Evolutionary conservation across 495 filamentous ascomycete genomes (phyloP), one percentile per base, ranked within the genome.

Genomic region (Ascobolus immersus): DNA sequence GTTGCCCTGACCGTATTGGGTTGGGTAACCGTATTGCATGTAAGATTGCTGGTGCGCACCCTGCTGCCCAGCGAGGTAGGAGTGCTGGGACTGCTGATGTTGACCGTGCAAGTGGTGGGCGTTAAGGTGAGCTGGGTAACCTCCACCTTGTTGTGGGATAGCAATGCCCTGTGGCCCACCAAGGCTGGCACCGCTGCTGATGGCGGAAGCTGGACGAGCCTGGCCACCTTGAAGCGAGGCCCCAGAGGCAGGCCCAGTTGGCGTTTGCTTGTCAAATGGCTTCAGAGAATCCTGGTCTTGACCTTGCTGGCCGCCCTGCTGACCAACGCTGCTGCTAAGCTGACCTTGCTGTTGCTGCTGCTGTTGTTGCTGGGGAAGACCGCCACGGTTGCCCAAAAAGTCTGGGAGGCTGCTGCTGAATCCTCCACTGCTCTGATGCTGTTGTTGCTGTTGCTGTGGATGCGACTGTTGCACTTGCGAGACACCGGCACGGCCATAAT

Each of bases 231-330:
- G 42, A 36, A 50, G 49, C 12, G 39, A 41, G 28, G 46, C 47
- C 10, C 42, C 40, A 17, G 46, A 45, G 7, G 47, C 49, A 28
- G 47, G 47, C 13, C 47, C 47, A n/a, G 47, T 50, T 13, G 47
- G 47, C 11, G 47, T 46, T 21, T 50, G 49, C 30, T 49, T 49
- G 36, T 50, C 47, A 31, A 50, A 50, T 0, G 28, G 28, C 40
- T 50, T 50, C 45, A 50, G 39, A 6, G 42, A 41, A 17, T 50
- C 47, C 5, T 50, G 46, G 21, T 34, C 39, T 21, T 45, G 46
- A 17, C 33, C 36, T 7, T 45, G 46, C 26, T 50, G 47, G 13
- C 28, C 34, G 13, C 27, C 38, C 10, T 44, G 41, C 29, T 49
- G 46, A 5, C 34, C 37, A 32, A 43, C 46, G 5, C 33, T 32